Conservation (phyloP, 495 filamentous ascomycete genomes). For the Annulohypoxylon bovei region DNA sequence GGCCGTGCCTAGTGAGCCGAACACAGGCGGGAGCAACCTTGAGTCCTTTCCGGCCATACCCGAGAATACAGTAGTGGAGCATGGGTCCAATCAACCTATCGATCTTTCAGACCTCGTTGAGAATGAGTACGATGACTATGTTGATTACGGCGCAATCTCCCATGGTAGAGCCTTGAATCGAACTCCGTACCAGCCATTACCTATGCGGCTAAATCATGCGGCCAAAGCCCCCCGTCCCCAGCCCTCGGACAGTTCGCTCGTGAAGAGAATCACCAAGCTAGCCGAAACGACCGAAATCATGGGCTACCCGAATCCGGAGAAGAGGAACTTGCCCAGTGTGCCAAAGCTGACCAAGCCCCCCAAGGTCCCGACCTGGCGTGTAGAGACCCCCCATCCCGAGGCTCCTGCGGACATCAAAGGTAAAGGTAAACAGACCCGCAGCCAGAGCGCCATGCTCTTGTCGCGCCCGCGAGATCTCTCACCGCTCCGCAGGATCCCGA, state of each 20-base stretch:
- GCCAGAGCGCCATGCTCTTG: neutral
- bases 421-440: neutral
- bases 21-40: neutral
- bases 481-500: neutral
- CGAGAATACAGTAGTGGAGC: neutral
- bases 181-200: slow-evolving; percentile 12
- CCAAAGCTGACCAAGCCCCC: slow-evolving; percentile 14
- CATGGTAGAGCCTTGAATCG: slow-evolving; percentile 11
- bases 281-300: slow-evolving; percentile 9
- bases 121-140: neutral
- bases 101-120: slow-evolving; percentile 19
- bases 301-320: neutral
- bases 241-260: slow-evolving; percentile 18
- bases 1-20: neutral
- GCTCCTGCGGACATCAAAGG: neutral
- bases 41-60: neutral
- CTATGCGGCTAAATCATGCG: neutral
- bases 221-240: neutral
- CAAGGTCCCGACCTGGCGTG: slow-evolving; percentile 22
- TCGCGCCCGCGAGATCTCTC: neutral
- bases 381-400: slow-evolving; percentile 7
- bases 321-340: neutral
- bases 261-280: slow-evolving; percentile 20
- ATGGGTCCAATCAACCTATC: neutral
- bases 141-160: neutral